Percentiles rank a stretch among this genome's conserved stretches.
Conservation (phyloP, 2,329 filamentous ascomycete genomes). For the Cladophialophora psammophila region DNA sequence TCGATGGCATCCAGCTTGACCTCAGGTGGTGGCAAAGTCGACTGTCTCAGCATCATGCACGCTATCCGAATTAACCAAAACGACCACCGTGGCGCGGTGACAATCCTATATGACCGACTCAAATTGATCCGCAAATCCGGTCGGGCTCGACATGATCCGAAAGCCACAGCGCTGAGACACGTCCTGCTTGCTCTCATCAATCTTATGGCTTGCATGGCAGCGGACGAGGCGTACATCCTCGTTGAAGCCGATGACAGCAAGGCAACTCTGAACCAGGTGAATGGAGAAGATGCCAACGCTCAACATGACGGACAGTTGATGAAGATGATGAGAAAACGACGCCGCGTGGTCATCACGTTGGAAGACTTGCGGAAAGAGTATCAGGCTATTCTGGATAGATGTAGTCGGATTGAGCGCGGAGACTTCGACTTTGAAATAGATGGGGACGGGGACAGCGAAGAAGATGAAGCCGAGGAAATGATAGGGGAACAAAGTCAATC, state of each 20-base stretch:
- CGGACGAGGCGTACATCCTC: conserved; percentile 81
- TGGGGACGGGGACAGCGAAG: conserved; percentile 36
- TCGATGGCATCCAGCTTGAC: conserved; percentile 60
- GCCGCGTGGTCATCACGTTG: conserved; percentile 79
- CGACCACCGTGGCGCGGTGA: conserved; percentile 81
- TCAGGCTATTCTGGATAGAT: conserved; percentile 85
- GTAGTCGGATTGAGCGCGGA: conserved; percentile 85
- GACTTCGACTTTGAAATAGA: conserved; percentile 76
- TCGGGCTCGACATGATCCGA: conserved; percentile 49
- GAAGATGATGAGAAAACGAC: conserved; percentile 39
- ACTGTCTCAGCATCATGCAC: conserved; percentile 89
- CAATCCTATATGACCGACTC: conserved; percentile 48
- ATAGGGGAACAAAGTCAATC: conserved; percentile 25
- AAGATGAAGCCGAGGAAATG: conserved; percentile 28
- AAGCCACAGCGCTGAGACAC: conserved; percentile 64
- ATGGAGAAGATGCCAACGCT: conserved; percentile 25
- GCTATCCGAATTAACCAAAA: conserved; percentile 84
- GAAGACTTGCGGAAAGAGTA: conserved; percentile 88
- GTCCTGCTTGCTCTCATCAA: conserved; percentile 94
- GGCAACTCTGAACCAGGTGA: neutral
- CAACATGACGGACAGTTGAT: neutral
- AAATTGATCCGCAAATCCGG: conserved; percentile 46
- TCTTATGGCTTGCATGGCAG: conserved; percentile 82
- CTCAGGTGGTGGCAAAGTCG: conserved; percentile 51
- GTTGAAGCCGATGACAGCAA: conserved; percentile 27